Percentiles rank a stretch among this genome's conserved stretches.
phyloP scores from a whole-genome alignment of 192 early-diverging fungal species.

The Chytriomyces hyalinus region DNA sequence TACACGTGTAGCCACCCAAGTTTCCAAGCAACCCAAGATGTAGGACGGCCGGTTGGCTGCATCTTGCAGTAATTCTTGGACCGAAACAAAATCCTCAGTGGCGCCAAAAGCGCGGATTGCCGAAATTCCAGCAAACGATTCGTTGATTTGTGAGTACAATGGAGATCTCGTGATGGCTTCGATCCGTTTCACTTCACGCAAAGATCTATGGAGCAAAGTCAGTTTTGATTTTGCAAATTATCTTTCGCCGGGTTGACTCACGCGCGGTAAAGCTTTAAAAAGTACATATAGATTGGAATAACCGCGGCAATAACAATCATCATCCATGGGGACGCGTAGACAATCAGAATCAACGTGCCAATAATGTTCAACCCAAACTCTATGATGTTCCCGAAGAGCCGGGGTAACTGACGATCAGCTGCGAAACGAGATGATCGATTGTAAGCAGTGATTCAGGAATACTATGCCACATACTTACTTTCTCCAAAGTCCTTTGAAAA shows the following conservation, averaged over 20 bases:
- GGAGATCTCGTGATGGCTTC: constrained; percentile 48
- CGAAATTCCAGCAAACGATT: constrained; percentile 58
- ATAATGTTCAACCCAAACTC: neutral
- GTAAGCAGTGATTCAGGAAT: neutral
- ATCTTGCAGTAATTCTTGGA: constrained; percentile 69
- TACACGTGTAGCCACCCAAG: constrained; percentile 16
- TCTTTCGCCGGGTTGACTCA: neutral
- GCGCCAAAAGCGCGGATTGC: constrained; percentile 69
- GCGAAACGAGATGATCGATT: neutral
- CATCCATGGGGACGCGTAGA: constrained; percentile 69
- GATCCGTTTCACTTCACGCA: constrained; percentile 67
- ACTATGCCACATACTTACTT: constrained; percentile 50
- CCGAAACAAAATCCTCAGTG: constrained; percentile 70
- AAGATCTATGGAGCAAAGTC: neutral
- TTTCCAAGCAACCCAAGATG: neutral
- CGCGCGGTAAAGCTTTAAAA: neutral
- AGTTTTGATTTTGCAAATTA: too few species aligned
- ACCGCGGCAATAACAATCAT: constrained; percentile 45
- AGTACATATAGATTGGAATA: neutral
- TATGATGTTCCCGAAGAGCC: neutral
- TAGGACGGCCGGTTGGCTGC: constrained; percentile 58
- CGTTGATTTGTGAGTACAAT: constrained; percentile 77
- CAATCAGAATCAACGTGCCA: constrained; percentile 68
- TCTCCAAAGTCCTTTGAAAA: constrained; percentile 71
- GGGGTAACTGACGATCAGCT: neutral